phyloP scores from a whole-genome alignment of 2,329 filamentous ascomycete genomes.

The Aspergillus tanneri region DNA sequence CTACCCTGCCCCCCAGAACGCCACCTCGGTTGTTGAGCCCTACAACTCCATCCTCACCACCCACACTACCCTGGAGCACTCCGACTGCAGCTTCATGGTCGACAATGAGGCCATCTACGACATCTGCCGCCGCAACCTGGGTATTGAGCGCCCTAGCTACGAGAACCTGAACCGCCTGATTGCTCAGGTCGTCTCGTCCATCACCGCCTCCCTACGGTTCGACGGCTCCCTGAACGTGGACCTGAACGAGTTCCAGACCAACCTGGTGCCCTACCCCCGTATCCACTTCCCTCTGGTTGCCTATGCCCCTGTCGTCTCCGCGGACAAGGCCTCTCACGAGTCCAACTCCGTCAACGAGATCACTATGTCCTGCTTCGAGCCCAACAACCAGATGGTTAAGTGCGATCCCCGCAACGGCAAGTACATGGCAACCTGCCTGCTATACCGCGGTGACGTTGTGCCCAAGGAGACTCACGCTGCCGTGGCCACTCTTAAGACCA shows the following conservation, averaged over 20 bases:
- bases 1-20: conserved; percentile 95
- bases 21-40: conserved; percentile 96
- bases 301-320: conserved; percentile 91
- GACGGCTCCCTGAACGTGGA: conserved; percentile 99
- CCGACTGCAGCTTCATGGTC: conserved; percentile 99
- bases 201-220: conserved; percentile 97
- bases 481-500: conserved; percentile 96
- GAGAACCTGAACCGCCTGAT: conserved; percentile 99
- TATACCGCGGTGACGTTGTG: conserved; percentile 98
- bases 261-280: conserved; percentile 96
- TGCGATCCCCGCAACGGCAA: conserved; percentile 98
- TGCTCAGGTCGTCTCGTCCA: conserved; percentile 97
- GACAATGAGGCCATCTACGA: conserved; percentile 99
- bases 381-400: conserved; percentile 99
- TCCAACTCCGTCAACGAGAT: conserved; percentile 98
- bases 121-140: conserved; percentile 96
- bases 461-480: conserved; percentile 92
- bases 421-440: conserved; percentile 98
- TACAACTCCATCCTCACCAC: conserved; percentile 99
- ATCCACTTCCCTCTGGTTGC: conserved; percentile 99
- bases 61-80: conserved; percentile 98
- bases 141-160: conserved; percentile 95
- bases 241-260: conserved; percentile 99
- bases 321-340: conserved; percentile 94
- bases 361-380: conserved; percentile 98